phyloP scores from a whole-genome alignment of 352 stramenopile species.

The Phytopythium boreale region DNA sequence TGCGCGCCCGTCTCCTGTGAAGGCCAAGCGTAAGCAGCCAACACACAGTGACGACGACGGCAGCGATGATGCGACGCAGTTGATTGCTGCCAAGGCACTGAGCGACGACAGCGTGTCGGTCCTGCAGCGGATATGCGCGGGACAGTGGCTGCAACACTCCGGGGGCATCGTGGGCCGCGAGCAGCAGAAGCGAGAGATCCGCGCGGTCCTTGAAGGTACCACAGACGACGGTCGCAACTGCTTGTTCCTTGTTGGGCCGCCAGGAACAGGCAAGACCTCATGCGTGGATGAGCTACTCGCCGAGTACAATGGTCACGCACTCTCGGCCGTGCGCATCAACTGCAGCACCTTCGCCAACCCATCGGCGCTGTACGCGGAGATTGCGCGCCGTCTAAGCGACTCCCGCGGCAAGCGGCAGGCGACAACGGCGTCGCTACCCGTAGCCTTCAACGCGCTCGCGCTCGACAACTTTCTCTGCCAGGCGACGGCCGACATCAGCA shows the following conservation, averaged over 20 bases:
- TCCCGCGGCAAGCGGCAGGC: slow-evolving; percentile 4
- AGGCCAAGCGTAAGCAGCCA: background rate
- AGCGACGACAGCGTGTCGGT: slow-evolving; percentile 13
- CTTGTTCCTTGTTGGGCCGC: slow-evolving; percentile 65
- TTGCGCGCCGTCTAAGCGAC: slow-evolving; percentile 29
- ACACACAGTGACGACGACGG: background rate
- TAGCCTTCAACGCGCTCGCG: slow-evolving; percentile 32
- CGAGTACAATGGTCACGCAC: slow-evolving; percentile 18
- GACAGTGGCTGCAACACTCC: slow-evolving; percentile 12
- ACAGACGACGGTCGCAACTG: background rate
- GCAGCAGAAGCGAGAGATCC: slow-evolving; percentile 36
- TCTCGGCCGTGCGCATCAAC: slow-evolving; percentile 45
- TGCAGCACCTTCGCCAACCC: slow-evolving; percentile 64
- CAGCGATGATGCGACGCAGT: background rate
- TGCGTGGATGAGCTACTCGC: slow-evolving; percentile 42
- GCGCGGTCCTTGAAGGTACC: slow-evolving; percentile 20
- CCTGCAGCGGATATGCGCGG: slow-evolving; percentile 30
- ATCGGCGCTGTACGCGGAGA: slow-evolving; percentile 33
- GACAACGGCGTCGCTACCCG: slow-evolving; percentile 12
- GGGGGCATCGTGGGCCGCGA: slow-evolving; percentile 37
- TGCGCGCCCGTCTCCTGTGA: background rate
- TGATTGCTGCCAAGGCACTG: background rate
- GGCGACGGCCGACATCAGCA: background rate
- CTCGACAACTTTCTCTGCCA: slow-evolving; percentile 46
- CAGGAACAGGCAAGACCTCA: slow-evolving; percentile 67